Conservation (phyloP, 148 eudicot genomes). For the Talinum fruticosum region DNA sequence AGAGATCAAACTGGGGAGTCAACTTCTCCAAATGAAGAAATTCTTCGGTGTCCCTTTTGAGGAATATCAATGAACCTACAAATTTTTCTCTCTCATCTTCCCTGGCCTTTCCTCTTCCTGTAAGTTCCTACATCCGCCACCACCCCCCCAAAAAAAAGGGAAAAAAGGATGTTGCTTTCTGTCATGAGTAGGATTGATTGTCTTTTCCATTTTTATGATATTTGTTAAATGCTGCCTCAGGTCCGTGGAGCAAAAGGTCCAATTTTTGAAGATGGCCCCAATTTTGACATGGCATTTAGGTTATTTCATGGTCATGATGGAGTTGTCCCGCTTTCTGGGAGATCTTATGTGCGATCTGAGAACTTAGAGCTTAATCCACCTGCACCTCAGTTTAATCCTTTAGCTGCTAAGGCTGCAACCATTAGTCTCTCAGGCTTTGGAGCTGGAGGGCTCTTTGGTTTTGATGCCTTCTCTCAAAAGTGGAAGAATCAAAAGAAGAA, state of each 20-base stretch:
- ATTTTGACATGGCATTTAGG: constrained; percentile 83
- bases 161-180: neutral
- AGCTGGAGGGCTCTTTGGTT: constrained; percentile 73
- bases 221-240: constrained; percentile 31
- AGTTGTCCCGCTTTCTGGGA: constrained; percentile 88
- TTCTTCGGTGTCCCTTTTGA: constrained; percentile 79
- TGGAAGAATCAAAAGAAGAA: constrained; percentile 58
- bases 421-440: constrained; percentile 86
- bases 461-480: constrained; percentile 74
- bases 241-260: constrained; percentile 79
- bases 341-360: constrained; percentile 43
- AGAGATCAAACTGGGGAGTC: constrained; percentile 50
- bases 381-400: constrained; percentile 73
- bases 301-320: constrained; percentile 95
- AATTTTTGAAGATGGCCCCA: constrained; percentile 98
- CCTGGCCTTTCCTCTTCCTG: constrained; percentile 64
- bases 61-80: constrained; percentile 90
- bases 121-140: constrained; percentile 32
- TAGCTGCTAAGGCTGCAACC: constrained; percentile 96
- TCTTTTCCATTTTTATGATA: neutral
- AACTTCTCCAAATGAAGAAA: constrained; percentile 45
- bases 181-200: neutral
- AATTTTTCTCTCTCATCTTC: constrained; percentile 73
- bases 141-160: no score
- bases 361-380: constrained; percentile 44